These are phyloP conservation scores for Angomonas ambiguus DNA, from an alignment of 208 protist genomes.

Conservation along the genomic window DNA sequence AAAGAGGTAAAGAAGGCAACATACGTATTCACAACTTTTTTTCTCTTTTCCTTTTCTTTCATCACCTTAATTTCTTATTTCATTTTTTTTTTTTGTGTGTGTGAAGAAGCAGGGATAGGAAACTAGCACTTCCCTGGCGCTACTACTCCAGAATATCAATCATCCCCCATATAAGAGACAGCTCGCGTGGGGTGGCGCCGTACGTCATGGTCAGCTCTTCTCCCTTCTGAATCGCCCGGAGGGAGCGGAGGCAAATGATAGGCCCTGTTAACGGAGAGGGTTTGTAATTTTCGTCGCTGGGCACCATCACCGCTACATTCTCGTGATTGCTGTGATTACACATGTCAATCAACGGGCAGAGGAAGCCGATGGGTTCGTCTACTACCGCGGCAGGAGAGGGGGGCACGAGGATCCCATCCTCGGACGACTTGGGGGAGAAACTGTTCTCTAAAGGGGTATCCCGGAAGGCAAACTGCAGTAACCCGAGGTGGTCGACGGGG, in stretches of 20 bases:
- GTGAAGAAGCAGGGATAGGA: not conserved
- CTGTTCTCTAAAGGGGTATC: slow-evolving; percentile 44
- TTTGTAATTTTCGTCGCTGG: slow-evolving; percentile 14
- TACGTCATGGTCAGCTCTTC: slow-evolving; percentile 85
- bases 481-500: slow-evolving; percentile 60
- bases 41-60: no score
- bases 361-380: slow-evolving; percentile 62
- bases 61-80: no score
- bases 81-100: not conserved
- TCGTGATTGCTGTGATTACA: slow-evolving; percentile 76
- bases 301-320: slow-evolving; percentile 85
- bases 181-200: slow-evolving; percentile 44
- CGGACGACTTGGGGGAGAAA: slow-evolving; percentile 15
- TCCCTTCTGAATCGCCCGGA: slow-evolving; percentile 57
- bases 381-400: slow-evolving; percentile 11
- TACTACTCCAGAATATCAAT: slow-evolving; percentile 35
- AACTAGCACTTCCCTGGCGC: not conserved
- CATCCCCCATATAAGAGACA: slow-evolving; percentile 81
- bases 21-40: no score
- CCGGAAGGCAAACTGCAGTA: slow-evolving; percentile 48
- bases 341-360: slow-evolving; percentile 84
- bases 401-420: not conserved
- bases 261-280: slow-evolving; percentile 25
- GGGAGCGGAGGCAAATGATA: slow-evolving; percentile 62
- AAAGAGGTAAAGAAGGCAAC: no score